Percentiles rank a stretch among this genome's conserved stretches.
These are phyloP conservation scores for Arthrocladium fulminans DNA, from an alignment of 2,329 filamentous ascomycete species.

Conservation along the genomic window DNA sequence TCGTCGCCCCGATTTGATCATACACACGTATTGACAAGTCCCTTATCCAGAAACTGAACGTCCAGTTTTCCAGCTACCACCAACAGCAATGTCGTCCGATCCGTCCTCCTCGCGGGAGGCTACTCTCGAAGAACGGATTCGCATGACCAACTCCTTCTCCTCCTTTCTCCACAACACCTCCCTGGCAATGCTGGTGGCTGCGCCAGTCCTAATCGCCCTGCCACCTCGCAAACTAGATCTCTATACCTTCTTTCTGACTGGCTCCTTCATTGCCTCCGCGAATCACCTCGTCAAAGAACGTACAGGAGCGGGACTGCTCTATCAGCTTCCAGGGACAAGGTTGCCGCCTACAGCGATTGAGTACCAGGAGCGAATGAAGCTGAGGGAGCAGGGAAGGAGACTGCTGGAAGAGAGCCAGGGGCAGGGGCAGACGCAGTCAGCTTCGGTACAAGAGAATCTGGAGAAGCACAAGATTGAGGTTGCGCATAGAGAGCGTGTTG, in stretches of 20 bases:
- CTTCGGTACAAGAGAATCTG: not conserved
- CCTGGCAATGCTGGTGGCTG: slow-evolving; percentile 42
- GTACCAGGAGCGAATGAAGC: slow-evolving; percentile 12
- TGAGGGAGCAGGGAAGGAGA: slow-evolving; percentile 15
- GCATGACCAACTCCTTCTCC: slow-evolving; percentile 14
- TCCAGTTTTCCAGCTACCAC: not conserved
- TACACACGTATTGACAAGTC: not conserved
- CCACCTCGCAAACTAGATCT: slow-evolving; percentile 55
- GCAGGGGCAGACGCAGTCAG: not conserved
- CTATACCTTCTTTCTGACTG: slow-evolving; percentile 48
- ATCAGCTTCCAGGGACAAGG: slow-evolving; percentile 22
- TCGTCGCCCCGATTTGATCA: not conserved
- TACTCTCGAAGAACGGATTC: slow-evolving; percentile 9
- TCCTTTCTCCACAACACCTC: slow-evolving; percentile 34
- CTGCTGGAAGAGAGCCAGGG: slow-evolving; percentile 18
- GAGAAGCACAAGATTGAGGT: slow-evolving; percentile 1
- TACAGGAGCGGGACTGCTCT: slow-evolving; percentile 31
- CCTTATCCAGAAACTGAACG: not conserved
- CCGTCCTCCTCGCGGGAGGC: not conserved
- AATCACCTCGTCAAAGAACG: slow-evolving; percentile 40
- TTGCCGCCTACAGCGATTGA: slow-evolving; percentile 9
- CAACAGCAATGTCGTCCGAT: not conserved
- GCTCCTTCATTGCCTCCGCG: slow-evolving; percentile 41
- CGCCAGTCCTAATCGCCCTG: slow-evolving; percentile 46
- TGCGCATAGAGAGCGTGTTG: slow-evolving; percentile 22